Conservation (phyloP, 768 basidiomycete species). For the Mrakia gelida region DNA sequence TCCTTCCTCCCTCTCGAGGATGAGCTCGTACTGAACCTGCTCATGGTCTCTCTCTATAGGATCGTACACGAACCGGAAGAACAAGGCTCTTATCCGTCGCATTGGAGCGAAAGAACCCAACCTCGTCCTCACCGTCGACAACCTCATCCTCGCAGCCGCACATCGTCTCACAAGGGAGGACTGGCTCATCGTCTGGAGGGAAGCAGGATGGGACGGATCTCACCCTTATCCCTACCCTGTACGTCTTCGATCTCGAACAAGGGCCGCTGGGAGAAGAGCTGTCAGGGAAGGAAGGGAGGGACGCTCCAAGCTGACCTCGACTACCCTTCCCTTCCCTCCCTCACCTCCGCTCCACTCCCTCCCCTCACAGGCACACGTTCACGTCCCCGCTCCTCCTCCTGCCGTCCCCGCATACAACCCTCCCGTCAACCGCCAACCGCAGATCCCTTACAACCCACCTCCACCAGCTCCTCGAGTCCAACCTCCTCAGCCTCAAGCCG, state of each 20-base stretch:
- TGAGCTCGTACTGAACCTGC: background rate
- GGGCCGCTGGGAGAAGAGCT: background rate
- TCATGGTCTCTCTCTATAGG: too few species aligned
- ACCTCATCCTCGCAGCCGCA: background rate
- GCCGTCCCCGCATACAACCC: background rate
- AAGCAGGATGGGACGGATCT: background rate
- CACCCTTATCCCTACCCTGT: constrained; percentile 7
- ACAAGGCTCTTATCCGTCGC: background rate
- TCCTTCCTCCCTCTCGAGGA: background rate
- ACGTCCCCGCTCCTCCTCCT: background rate
- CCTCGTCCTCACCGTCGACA: background rate
- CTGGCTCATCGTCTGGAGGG: background rate
- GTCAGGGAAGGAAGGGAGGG: background rate
- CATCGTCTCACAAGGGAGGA: background rate
- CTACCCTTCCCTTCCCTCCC: background rate
- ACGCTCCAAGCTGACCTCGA: background rate
- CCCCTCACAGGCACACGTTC: background rate
- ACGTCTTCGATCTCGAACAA: background rate
- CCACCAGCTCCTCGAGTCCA: background rate
- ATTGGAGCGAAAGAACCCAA: background rate
- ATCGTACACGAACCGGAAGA: background rate
- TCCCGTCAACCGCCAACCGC: background rate
- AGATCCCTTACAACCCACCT: background rate
- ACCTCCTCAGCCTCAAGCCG: background rate
- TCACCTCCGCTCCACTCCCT: too few species aligned